Base-by-base conservation (phyloP, 371 early-diverging fungal species). In the Mucor velutinosus region DNA sequence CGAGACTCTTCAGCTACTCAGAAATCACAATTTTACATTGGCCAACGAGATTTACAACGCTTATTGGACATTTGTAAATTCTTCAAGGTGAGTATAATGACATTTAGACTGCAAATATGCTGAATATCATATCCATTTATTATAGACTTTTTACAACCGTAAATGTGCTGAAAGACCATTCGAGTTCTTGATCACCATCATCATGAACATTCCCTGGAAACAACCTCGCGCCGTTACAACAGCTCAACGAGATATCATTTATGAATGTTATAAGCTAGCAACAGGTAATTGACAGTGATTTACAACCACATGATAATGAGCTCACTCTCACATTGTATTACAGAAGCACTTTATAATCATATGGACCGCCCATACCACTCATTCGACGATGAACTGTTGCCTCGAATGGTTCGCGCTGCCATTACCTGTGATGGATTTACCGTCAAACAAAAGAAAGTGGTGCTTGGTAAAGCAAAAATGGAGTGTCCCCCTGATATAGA, bases 111-210 rank as follows among this genome's bases (percentile, higher is more conserved):
- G 17, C 1, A n/a, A 1, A 15, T 41, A 15, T 17, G 45, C n/a
- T 19, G 2, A 0, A 21, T 37, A 55, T 12, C 25, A 21, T 37
- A 55, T 12, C 25, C 0, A 35, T 10, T 19, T 33, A 17, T 19
- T 2, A 3, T 55, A 71, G 72, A 2, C 64, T 10, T 56, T 45
- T 29, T 69, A 69, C 19, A 73, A 73, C 30, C 69, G 73, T 4
- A 68, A 65, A 33, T 69, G 73, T 58, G 58, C 67, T 58, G 69
- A 73, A 32, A 61, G 73, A 53, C 65, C 73, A 4, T 73, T 69
- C 56, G 62, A 62, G 29, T 73, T 55, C 11, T 32, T 73, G 49
- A 69, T 69, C 6, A 55, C 73, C 2, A 41, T 73, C 12, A 10
- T 62, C 11, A 45, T 73, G 39, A 49, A 65, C 23, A 65, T 73